Conservation (phyloP, 139 green algal species). For the Chlorella ohadii region DNA sequence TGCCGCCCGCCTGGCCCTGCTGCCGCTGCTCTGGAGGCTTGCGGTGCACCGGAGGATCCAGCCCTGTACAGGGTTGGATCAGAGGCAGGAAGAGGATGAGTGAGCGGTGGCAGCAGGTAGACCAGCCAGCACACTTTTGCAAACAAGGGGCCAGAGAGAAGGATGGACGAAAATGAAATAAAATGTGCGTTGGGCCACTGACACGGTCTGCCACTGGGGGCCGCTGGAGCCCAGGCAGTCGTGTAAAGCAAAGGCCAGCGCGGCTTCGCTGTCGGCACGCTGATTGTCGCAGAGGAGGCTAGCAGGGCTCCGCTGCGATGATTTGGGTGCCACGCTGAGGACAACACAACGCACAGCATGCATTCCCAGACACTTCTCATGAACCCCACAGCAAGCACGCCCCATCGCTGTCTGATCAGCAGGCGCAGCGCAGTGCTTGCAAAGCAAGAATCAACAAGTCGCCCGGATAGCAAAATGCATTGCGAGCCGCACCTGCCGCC, state of each 20-base stretch:
- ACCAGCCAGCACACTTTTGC: no score
- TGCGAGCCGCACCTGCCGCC: background rate
- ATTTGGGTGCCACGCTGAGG: constrained; percentile 27
- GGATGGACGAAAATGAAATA: no score
- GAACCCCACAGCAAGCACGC: no score
- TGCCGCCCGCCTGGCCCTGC: background rate
- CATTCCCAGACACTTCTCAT: background rate
- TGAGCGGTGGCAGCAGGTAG: background rate
- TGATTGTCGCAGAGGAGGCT: constrained; percentile 35
- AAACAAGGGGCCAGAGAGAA: background rate
- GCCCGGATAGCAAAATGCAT: no score
- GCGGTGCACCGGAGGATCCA: no score
- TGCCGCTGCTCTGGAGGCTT: background rate
- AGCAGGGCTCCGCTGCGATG: constrained; percentile 20
- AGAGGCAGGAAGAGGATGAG: background rate
- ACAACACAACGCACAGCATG: background rate
- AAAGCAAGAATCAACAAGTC: no score
- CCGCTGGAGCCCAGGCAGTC: background rate
- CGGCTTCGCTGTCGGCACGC: constrained; percentile 4
- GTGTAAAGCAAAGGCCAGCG: constrained; percentile 39
- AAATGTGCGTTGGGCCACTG: constrained; percentile 6
- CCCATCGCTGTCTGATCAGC: no score
- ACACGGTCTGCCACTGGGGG: constrained; percentile 17
- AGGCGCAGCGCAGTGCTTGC: no score
- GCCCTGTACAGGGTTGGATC: background rate